These are phyloP conservation scores for Debaryomyces maramus DNA, from an alignment of 805 yeast genomes.

Conservation along the genomic window DNA sequence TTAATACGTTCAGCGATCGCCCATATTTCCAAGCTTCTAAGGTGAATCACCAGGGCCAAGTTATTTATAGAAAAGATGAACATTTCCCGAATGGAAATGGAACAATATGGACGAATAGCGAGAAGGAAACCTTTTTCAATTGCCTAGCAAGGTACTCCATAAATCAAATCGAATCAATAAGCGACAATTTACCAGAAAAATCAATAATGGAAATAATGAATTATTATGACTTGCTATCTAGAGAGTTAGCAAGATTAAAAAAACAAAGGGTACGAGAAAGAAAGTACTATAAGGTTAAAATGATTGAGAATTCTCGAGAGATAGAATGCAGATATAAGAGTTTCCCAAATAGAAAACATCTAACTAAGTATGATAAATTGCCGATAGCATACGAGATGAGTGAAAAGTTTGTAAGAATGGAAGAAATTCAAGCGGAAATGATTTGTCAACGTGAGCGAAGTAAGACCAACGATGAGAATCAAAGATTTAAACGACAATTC, in stretches of 20 bases:
- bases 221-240: slow-evolving; percentile 44
- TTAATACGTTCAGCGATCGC: neutral
- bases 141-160: slow-evolving; percentile 51
- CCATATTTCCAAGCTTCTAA: slow-evolving; percentile 10
- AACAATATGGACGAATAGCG: slow-evolving; percentile 45
- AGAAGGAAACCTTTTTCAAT: slow-evolving; percentile 54
- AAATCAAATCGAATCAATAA: slow-evolving; percentile 43
- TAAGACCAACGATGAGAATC: slow-evolving; percentile 14
- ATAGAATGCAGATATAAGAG: slow-evolving; percentile 7
- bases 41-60: slow-evolving; percentile 14
- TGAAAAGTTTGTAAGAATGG: slow-evolving; percentile 41
- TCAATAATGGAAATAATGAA: slow-evolving; percentile 42
- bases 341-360: slow-evolving; percentile 10
- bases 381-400: slow-evolving; percentile 58
- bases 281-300: slow-evolving; percentile 3
- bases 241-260: slow-evolving; percentile 23
- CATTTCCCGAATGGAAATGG: slow-evolving; percentile 21
- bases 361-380: slow-evolving; percentile 43
- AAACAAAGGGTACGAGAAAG: slow-evolving; percentile 4
- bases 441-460: slow-evolving; percentile 21
- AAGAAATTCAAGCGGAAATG: slow-evolving; percentile 37
- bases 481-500: slow-evolving; percentile 9
- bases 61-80: slow-evolving; percentile 11
- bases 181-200: slow-evolving; percentile 39
- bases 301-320: neutral